Conservation (phyloP, 768 basidiomycete species). For the Leccinellum luteum region DNA sequence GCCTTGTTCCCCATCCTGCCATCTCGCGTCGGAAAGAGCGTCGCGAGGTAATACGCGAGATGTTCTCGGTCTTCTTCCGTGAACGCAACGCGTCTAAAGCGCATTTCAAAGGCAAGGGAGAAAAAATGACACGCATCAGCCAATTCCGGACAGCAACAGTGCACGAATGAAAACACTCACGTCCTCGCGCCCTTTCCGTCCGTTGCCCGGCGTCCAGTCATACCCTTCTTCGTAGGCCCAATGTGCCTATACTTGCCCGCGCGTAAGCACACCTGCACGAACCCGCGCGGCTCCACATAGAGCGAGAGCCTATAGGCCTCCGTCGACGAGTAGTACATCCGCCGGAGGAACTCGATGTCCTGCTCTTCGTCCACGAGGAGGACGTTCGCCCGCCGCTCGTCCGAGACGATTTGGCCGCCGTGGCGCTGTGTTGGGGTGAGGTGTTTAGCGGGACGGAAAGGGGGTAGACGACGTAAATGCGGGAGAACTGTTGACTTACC, state of each 20-base stretch:
- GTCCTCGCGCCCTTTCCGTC: not conserved
- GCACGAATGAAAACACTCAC: conserved; percentile 6
- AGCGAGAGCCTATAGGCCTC: conserved; percentile 15
- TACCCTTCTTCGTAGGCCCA: conserved; percentile 1
- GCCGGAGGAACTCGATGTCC: conserved; percentile 24
- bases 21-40: conserved; percentile 37
- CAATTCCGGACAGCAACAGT: not conserved
- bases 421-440: conserved; percentile 8
- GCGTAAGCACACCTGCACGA: conserved; percentile 25
- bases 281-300: conserved; percentile 24
- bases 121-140: not conserved
- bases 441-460: not conserved
- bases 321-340: conserved; percentile 24
- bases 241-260: conserved; percentile 13
- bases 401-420: conserved; percentile 17
- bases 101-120: not conserved
- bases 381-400: conserved; percentile 22
- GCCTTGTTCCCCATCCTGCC: conserved; percentile 49
- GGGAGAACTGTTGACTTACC: conserved; percentile 10
- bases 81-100: conserved; percentile 28
- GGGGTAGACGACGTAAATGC: not conserved
- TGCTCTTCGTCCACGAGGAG: conserved; percentile 30
- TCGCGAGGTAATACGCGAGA: conserved; percentile 50
- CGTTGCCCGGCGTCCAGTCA: conserved; percentile 23
- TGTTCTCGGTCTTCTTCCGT: conserved; percentile 40